Conservation (phyloP, 208 protist species). For the Trypanosoma melophagium region DNA sequence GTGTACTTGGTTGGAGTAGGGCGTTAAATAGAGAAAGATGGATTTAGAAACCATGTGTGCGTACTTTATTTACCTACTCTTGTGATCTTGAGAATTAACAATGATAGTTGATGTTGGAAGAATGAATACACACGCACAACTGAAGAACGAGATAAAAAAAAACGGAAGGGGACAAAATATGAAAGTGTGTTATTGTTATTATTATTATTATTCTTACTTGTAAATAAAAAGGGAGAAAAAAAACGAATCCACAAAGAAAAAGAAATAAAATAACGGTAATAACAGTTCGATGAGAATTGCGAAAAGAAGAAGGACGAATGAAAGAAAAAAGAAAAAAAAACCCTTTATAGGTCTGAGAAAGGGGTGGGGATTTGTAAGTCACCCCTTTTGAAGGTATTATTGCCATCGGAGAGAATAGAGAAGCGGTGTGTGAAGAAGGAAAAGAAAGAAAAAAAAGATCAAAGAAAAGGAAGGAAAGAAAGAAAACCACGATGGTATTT, state of each 20-base stretch:
- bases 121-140: too few relatives aligned
- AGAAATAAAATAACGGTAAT: slow-evolving; percentile 14
- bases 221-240: slow-evolving; percentile 9
- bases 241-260: neutral
- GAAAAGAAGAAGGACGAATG: neutral
- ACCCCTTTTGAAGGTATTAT: neutral
- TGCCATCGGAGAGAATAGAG: neutral
- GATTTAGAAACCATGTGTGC: neutral
- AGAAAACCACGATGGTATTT: neutral
- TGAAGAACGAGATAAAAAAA: slow-evolving; percentile 8
- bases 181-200: too few relatives aligned
- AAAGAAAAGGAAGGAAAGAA: neutral
- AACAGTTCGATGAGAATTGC: slow-evolving; percentile 5
- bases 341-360: neutral
- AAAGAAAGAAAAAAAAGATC: neutral
- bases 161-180: slow-evolving; percentile 1
- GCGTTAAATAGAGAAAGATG: neutral
- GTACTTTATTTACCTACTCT: too few relatives aligned
- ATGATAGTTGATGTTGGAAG: too few relatives aligned
- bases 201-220: too few relatives aligned
- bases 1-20: too few relatives aligned
- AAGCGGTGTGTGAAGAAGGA: neutral
- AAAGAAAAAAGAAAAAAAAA: slow-evolving; percentile 10
- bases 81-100: too few relatives aligned
- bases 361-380: neutral